Evolutionary conservation across 768 basidiomycete species (phyloP).

Genomic region (Phaeotremella skinneri): DNA sequence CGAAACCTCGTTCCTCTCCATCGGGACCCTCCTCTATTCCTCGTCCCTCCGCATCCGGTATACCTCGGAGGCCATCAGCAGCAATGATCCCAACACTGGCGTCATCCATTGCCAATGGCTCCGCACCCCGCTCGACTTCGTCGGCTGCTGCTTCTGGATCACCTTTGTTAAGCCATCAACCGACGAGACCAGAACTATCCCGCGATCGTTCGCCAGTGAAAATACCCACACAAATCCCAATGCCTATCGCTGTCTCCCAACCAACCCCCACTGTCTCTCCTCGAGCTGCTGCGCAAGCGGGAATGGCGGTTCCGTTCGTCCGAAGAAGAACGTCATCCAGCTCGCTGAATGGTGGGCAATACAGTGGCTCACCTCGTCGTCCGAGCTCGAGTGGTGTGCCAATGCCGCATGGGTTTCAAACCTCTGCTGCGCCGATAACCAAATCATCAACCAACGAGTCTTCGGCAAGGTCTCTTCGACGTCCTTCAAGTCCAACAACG

Average conservation of each 20-base stretch:
- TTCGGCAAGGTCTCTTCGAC: not conserved
- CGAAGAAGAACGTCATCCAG: not conserved
- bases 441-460: not conserved
- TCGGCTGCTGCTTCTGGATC: constrained; percentile 1
- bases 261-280: constrained; percentile 3
- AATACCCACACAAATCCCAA: not conserved
- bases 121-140: not conserved
- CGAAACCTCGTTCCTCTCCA: not conserved
- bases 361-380: not conserved
- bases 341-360: not conserved
- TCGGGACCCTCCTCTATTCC: constrained; percentile 10
- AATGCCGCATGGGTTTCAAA: not conserved
- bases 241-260: constrained; percentile 8
- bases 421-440: not conserved
- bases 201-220: constrained; percentile 6
- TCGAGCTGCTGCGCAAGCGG: not conserved
- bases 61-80: not conserved
- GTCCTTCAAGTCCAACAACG: not conserved
- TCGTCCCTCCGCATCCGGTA: constrained; percentile 1
- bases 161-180: not conserved
- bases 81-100: not conserved
- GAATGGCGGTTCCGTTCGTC: not conserved
- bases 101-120: not conserved
- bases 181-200: constrained; percentile 8
- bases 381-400: not conserved